Conservation (phyloP, 441 rosid species). For the Adansonia gregorii region DNA sequence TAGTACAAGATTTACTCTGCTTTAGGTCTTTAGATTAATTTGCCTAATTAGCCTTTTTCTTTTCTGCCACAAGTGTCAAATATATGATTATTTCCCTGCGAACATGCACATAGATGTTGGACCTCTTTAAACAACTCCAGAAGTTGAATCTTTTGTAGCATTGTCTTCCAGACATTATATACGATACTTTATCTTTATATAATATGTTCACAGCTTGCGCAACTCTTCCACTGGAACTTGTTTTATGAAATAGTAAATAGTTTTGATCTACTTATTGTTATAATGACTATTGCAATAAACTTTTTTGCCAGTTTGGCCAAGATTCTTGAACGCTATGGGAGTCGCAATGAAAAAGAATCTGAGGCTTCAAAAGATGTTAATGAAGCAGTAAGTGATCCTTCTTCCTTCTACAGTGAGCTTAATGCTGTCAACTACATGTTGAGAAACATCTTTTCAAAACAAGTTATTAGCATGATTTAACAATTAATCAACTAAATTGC, state of each 20-base stretch:
- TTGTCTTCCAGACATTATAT: neutral
- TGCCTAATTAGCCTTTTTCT: neutral
- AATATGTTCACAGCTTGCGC: neutral
- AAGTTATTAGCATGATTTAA: neutral
- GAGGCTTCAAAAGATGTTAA: constrained; percentile 17
- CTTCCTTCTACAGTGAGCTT: neutral
- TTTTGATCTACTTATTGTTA: neutral
- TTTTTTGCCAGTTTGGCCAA: constrained; percentile 33
- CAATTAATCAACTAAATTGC: neutral
- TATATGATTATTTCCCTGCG: neutral
- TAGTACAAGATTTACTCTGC: neutral
- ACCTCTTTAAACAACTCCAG: neutral
- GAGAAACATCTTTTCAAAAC: neutral
- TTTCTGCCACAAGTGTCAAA: no score
- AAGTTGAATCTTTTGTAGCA: neutral
- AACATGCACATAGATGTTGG: neutral
- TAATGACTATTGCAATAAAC: neutral
- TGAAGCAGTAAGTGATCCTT: constrained; percentile 33
- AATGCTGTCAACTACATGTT: neutral
- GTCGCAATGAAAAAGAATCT: constrained; percentile 27
- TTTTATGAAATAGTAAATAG: neutral
- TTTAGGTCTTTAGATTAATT: neutral
- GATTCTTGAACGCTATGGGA: constrained; percentile 35
- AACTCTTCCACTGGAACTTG: neutral
- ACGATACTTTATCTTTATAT: neutral